Evolutionary conservation across 805 yeast genomes (phyloP).

Genomic region (Wickerhamia fluorescens): DNA sequence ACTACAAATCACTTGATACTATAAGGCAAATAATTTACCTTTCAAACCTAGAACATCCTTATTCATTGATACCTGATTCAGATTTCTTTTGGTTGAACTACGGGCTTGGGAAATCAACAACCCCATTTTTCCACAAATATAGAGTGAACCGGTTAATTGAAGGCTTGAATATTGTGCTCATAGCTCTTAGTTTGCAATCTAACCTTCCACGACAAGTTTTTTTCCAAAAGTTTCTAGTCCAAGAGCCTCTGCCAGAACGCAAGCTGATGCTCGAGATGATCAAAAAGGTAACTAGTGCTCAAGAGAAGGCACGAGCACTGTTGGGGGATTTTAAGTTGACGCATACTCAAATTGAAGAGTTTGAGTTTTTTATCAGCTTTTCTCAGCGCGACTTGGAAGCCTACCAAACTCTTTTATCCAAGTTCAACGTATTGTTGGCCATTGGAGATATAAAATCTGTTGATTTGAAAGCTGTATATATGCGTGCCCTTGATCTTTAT

Average conservation of each 20-base stretch:
- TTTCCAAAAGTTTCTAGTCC: conserved; percentile 4
- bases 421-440: conserved; percentile 29
- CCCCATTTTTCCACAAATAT: conserved; percentile 33
- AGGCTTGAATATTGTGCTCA: conserved; percentile 42
- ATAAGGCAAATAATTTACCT: conserved; percentile 18
- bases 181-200: conserved; percentile 24
- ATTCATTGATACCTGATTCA: conserved; percentile 18
- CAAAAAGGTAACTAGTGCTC: conserved; percentile 14
- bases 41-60: conserved; percentile 27
- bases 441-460: conserved; percentile 26
- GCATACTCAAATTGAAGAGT: conserved; percentile 25
- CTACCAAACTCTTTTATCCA: conserved; percentile 21
- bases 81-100: conserved; percentile 14
- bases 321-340: conserved; percentile 19
- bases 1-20: conserved; percentile 11
- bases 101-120: conserved; percentile 17
- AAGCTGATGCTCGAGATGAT: conserved; percentile 29
- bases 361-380: conserved; percentile 42
- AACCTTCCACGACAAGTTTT: conserved; percentile 6
- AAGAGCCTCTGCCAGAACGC: no score
- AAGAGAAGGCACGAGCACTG: conserved; percentile 13
- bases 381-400: conserved; percentile 36
- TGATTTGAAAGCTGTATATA: conserved; percentile 19
- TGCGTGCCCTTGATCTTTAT: conserved; percentile 1
- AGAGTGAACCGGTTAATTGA: conserved; percentile 42